phyloP scores from a whole-genome alignment of 2,329 filamentous ascomycete species.

The Fusarium equiseti region DNA sequence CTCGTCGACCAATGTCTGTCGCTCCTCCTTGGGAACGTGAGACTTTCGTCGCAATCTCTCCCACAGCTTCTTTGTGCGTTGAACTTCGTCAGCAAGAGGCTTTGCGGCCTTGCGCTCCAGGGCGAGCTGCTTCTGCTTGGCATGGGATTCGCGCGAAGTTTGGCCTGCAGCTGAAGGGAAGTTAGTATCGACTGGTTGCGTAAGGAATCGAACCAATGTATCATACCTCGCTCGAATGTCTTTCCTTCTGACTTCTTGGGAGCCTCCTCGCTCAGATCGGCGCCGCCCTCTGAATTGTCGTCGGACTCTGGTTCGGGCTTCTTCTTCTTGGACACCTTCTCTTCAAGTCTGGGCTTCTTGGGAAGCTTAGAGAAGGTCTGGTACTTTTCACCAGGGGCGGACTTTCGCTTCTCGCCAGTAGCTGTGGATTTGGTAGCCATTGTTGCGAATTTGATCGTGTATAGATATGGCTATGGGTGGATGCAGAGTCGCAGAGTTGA shows the following conservation, averaged over 20 bases:
- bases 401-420: constrained; percentile 69
- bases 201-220: background rate
- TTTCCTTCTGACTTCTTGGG: constrained; percentile 57
- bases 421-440: constrained; percentile 64
- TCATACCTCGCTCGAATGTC: constrained; percentile 58
- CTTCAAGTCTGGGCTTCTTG: constrained; percentile 65
- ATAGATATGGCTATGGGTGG: constrained; percentile 20
- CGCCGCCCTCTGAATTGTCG: constrained; percentile 65
- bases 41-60: constrained; percentile 93
- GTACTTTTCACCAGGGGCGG: constrained; percentile 58
- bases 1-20: constrained; percentile 87
- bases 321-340: constrained; percentile 52
- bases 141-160: constrained; percentile 87
- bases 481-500: constrained; percentile 41
- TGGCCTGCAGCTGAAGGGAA: constrained; percentile 57
- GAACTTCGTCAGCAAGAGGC: constrained; percentile 89
- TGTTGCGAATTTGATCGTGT: constrained; percentile 23
- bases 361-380: constrained; percentile 54
- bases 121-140: constrained; percentile 89
- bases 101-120: constrained; percentile 93
- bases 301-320: constrained; percentile 58
- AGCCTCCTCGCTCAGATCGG: constrained; percentile 56
- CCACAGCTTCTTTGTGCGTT: constrained; percentile 96
- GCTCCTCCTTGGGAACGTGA: constrained; percentile 89
- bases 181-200: constrained; percentile 15